Percentiles rank a stretch among this genome's conserved stretches.
These are phyloP conservation scores for Pichia sp. DNA, from an alignment of 1,139 yeast species.

Conservation along the genomic window DNA sequence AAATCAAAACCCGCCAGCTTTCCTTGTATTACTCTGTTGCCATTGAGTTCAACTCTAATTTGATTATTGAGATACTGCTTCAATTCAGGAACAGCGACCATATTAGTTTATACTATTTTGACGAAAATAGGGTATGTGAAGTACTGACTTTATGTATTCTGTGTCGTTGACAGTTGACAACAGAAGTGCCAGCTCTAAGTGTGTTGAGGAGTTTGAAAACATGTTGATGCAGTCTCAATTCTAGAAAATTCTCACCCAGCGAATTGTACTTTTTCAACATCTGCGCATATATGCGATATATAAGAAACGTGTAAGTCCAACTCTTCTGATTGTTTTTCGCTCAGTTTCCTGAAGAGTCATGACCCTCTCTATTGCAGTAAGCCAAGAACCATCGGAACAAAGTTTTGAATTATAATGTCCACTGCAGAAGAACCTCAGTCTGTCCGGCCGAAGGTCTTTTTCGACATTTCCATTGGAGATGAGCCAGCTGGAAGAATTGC, in stretches of 20 bases:
- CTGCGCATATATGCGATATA: not conserved
- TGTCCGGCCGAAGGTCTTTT: slow-evolving; percentile 51
- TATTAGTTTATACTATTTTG: slow-evolving; percentile 11
- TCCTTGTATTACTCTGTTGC: slow-evolving; percentile 30
- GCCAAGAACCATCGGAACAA: no score
- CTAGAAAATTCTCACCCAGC: slow-evolving; percentile 10
- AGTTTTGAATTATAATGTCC: not conserved
- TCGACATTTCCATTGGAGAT: slow-evolving; percentile 70
- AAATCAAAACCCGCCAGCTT: slow-evolving; percentile 32
- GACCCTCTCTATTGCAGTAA: no score
- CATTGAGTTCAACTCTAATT: slow-evolving; percentile 29
- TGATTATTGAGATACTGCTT: slow-evolving; percentile 31
- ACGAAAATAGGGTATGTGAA: not conserved
- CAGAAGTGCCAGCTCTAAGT: not conserved
- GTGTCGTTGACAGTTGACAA: not conserved
- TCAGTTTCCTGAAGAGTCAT: no score
- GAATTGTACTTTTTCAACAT: not conserved
- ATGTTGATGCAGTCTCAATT: not conserved
- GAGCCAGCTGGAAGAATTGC: slow-evolving; percentile 66
- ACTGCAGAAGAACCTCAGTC: slow-evolving; percentile 25
- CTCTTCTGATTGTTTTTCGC: no score
- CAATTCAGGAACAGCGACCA: slow-evolving; percentile 35
- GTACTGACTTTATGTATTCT: not conserved
- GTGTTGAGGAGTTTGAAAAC: not conserved
- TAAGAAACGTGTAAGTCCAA: not conserved